Evolutionary conservation across 495 filamentous ascomycete species (phyloP).

Genomic region (Penicillium canariense): DNA sequence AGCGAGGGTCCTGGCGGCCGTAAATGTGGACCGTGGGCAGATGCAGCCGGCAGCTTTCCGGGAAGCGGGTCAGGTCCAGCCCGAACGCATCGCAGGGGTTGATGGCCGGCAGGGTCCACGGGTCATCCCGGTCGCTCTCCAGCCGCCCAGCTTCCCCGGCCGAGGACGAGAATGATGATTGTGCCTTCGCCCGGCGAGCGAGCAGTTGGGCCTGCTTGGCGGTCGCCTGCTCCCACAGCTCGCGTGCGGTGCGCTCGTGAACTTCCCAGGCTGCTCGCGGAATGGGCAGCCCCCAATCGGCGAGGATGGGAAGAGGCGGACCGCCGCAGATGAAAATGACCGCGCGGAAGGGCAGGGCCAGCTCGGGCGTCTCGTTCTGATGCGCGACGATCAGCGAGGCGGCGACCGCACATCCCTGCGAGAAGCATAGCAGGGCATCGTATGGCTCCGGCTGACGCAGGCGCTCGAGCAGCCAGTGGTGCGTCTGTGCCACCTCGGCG

Average conservation of each 20-base stretch:
- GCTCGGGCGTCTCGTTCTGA: background rate
- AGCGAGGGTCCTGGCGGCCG: background rate
- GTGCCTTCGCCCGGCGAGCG: background rate
- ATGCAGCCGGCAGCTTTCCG: background rate
- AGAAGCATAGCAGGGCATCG: conserved; percentile 49
- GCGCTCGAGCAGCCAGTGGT: conserved; percentile 37
- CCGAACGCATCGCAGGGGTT: background rate
- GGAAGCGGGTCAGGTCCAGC: background rate
- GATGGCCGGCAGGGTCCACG: no score
- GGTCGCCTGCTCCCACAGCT: no score
- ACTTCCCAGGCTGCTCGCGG: background rate
- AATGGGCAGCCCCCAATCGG: background rate
- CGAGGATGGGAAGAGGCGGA: background rate
- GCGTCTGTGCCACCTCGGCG: background rate
- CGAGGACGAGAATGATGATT: background rate
- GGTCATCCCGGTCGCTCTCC: background rate
- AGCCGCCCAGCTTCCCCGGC: background rate
- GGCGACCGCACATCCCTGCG: conserved; percentile 30
- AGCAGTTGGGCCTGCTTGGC: no score
- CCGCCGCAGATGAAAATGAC: conserved; percentile 2
- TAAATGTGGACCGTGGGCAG: background rate
- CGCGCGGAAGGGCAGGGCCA: background rate
- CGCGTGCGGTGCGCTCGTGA: background rate
- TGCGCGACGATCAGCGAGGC: no score
- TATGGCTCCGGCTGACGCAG: conserved; percentile 41